Percentiles rank a stretch among this genome's conserved stretches.
Conservation (phyloP, 129 eudicot species). For the Lactuca saligna region DNA sequence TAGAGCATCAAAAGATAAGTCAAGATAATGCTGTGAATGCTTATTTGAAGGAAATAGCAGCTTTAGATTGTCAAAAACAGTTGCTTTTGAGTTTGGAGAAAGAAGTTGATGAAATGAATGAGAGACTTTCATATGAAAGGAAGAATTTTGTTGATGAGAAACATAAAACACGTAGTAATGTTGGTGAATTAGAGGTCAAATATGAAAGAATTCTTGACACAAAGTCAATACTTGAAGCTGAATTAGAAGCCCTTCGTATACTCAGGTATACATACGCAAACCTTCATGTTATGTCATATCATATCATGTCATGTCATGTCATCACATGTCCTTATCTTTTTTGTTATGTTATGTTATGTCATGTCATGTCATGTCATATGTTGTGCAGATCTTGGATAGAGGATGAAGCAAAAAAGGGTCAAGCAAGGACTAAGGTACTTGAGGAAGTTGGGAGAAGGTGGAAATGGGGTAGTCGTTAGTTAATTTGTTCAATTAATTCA, state of each 20-base stretch:
- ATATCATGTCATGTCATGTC: too few relatives aligned
- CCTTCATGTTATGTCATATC: neutral
- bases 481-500: neutral
- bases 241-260: conserved; percentile 88
- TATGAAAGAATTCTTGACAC: conserved; percentile 61
- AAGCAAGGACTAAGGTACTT: conserved; percentile 79
- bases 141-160: conserved; percentile 47
- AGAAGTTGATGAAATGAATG: conserved; percentile 69
- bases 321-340: too few relatives aligned
- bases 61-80: conserved; percentile 86
- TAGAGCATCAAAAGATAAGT: conserved; percentile 50
- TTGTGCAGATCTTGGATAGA: conserved; percentile 87
- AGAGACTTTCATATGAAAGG: conserved; percentile 50
- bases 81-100: conserved; percentile 60
- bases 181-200: conserved; percentile 44
- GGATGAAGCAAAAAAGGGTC: conserved; percentile 87
- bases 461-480: conserved; percentile 65
- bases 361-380: too few relatives aligned
- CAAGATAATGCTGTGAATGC: conserved; percentile 40
- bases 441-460: conserved; percentile 82
- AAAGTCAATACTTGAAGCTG: conserved; percentile 79
- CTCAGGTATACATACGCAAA: conserved; percentile 59
- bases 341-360: too few relatives aligned
- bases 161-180: conserved; percentile 19
- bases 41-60: conserved; percentile 69